These are phyloP conservation scores for Tricholoma matsutake DNA, from an alignment of 768 basidiomycete species.

Conservation along the genomic window DNA sequence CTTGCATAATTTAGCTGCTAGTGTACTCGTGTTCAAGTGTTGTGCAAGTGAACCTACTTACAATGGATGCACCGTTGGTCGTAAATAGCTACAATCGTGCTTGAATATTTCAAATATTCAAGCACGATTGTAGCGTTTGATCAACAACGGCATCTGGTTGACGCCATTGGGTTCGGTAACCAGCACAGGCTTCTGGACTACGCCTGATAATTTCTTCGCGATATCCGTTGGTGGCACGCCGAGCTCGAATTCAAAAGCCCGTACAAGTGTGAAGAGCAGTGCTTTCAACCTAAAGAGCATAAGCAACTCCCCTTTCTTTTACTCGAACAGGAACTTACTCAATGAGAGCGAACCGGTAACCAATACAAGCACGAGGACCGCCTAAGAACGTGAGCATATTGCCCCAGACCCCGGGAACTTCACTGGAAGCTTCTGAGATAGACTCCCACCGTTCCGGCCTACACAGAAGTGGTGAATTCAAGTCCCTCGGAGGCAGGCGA, in stretches of 20 bases:
- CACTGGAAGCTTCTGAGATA: conserved; percentile 38
- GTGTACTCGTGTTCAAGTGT: no score
- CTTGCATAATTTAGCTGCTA: no score
- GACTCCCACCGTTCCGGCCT: conserved; percentile 67
- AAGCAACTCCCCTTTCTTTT: not conserved
- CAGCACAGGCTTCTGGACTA: conserved; percentile 47
- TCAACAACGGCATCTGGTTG: conserved; percentile 42
- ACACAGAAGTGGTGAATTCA: conserved; percentile 25
- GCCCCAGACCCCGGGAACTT: conserved; percentile 59
- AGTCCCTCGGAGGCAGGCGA: not conserved
- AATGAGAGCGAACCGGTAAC: conserved; percentile 56
- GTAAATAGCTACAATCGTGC: not conserved
- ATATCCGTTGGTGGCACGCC: conserved; percentile 48
- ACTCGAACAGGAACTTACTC: conserved; percentile 31
- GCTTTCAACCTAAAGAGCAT: conserved; percentile 29
- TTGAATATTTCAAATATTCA: not conserved
- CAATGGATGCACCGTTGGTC: no score
- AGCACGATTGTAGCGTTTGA: conserved; percentile 22
- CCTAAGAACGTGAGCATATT: conserved; percentile 61
- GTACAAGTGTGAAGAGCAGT: conserved; percentile 45
- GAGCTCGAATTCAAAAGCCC: conserved; percentile 52
- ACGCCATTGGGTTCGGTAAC: conserved; percentile 34
- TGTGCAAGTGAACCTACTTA: no score
- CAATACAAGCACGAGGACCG: conserved; percentile 65
- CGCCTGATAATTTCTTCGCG: conserved; percentile 26